Evolutionary conservation across 441 rosid species (phyloP).

Genomic region (Erodium chrysanthum): DNA sequence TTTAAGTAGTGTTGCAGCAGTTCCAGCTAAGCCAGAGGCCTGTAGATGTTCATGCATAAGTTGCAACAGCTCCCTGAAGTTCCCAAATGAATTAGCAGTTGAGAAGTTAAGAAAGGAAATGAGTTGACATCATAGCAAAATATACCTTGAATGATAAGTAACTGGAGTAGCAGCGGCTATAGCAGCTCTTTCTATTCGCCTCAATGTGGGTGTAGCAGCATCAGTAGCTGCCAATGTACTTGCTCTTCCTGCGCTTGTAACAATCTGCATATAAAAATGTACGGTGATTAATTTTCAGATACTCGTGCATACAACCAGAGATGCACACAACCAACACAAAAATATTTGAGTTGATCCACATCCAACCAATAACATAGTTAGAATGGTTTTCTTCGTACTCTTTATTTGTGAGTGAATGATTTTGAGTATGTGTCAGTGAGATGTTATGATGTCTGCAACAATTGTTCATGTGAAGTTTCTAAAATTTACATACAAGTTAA

Average conservation of each 20-base stretch:
- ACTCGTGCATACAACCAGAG: slow-evolving; percentile 3
- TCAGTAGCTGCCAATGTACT: slow-evolving; percentile 90
- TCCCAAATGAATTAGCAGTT: slow-evolving; percentile 5
- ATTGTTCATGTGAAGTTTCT: neutral
- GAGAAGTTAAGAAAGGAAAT: neutral
- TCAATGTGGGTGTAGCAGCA: slow-evolving; percentile 93
- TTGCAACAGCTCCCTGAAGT: slow-evolving; percentile 75
- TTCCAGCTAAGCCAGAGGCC: slow-evolving; percentile 68
- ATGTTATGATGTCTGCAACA: neutral
- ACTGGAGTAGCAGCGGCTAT: slow-evolving; percentile 96
- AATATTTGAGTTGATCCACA: neutral
- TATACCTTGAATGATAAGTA: slow-evolving; percentile 74
- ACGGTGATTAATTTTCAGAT: slow-evolving; percentile 7
- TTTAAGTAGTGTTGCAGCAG: slow-evolving; percentile 62
- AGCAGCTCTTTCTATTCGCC: slow-evolving; percentile 97
- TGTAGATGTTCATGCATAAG: slow-evolving; percentile 97
- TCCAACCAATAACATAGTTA: neutral
- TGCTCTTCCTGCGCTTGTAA: slow-evolving; percentile 93
- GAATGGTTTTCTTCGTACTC: neutral
- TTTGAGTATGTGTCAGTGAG: neutral
- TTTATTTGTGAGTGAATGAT: too few relatives aligned
- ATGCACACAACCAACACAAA: neutral
- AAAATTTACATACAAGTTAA: neutral
- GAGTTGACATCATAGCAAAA: neutral
- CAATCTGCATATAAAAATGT: slow-evolving; percentile 47